phyloP scores from a whole-genome alignment of 1,139 yeast genomes.

The Kluyveromyces sp. region DNA sequence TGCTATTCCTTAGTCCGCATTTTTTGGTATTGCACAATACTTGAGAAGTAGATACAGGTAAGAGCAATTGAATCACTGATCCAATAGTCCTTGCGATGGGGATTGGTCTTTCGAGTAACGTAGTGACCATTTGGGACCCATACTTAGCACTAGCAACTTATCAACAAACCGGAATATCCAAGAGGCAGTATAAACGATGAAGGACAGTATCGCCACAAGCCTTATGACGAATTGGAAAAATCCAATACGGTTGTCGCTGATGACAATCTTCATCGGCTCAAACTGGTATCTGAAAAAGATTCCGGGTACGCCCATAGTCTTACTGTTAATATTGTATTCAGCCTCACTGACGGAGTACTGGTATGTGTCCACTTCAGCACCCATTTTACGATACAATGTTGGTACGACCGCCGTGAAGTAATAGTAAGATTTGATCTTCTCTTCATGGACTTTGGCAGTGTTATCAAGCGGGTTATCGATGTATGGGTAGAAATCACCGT shows the following conservation, averaged over 20 bases:
- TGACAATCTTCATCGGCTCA: conserved; percentile 71
- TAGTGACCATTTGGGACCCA: conserved; percentile 32
- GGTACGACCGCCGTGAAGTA: conserved; percentile 82
- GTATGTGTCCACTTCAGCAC: conserved; percentile 67
- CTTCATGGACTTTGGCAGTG: conserved; percentile 51
- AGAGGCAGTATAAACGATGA: conserved; percentile 31
- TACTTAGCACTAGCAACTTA: conserved; percentile 27
- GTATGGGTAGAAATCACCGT: conserved; percentile 84
- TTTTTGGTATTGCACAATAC: not conserved
- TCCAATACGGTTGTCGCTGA: conserved; percentile 65
- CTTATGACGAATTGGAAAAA: conserved; percentile 73
- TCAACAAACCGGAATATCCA: conserved; percentile 33
- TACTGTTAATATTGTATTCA: conserved; percentile 20
- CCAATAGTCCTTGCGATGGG: conserved; percentile 24
- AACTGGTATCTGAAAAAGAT: conserved; percentile 78
- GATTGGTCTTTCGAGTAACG: conserved; percentile 26
- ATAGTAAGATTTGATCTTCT: conserved; percentile 42
- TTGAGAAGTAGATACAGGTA: not conserved
- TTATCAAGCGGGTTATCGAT: conserved; percentile 80
- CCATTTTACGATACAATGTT: conserved; percentile 64
- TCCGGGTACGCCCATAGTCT: conserved; percentile 53
- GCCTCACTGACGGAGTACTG: conserved; percentile 75
- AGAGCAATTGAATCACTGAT: conserved; percentile 2
- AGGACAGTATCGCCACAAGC: conserved; percentile 56
- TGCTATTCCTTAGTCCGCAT: too few relatives aligned